Percentiles rank a stretch among this genome's conserved stretches.
Evolutionary conservation across 805 yeast genomes (phyloP).

Genomic region (Wickerhamomyces strasburgensis): DNA sequence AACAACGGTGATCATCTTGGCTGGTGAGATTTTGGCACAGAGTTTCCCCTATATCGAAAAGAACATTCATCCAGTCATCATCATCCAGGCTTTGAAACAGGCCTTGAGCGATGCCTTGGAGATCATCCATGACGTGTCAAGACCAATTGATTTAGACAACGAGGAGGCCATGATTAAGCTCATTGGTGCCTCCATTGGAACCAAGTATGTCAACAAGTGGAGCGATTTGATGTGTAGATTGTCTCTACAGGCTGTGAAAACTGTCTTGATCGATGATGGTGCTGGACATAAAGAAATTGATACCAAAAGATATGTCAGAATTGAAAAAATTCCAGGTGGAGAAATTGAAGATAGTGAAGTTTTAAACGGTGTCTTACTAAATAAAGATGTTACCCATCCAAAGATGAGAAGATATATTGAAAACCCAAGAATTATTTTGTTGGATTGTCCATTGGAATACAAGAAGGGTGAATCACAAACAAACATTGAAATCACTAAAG

Average conservation of each 20-base stretch:
- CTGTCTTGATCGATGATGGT: slow-evolving; percentile 62
- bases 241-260: slow-evolving; percentile 82
- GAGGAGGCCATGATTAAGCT: slow-evolving; percentile 83
- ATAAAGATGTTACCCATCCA: slow-evolving; percentile 98
- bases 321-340: slow-evolving; percentile 98
- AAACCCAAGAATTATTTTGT: slow-evolving; percentile 81
- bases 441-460: slow-evolving; percentile 96
- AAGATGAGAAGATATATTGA: slow-evolving; percentile 88
- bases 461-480: slow-evolving; percentile 99
- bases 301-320: slow-evolving; percentile 84
- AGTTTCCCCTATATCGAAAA: slow-evolving; percentile 91
- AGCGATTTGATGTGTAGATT: slow-evolving; percentile 84
- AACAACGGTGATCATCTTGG: slow-evolving; percentile 92
- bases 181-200: slow-evolving; percentile 89
- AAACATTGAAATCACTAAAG: slow-evolving; percentile 93
- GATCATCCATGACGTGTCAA: slow-evolving; percentile 76
- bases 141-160: slow-evolving; percentile 76
- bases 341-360: slow-evolving; percentile 88
- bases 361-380: slow-evolving; percentile 85
- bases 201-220: slow-evolving; percentile 92
- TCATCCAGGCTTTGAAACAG: slow-evolving; percentile 87
- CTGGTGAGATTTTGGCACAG: slow-evolving; percentile 95
- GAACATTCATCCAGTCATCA: slow-evolving; percentile 94
- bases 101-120: slow-evolving; percentile 89
- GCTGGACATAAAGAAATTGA: slow-evolving; percentile 74